Evolutionary conservation across 441 rosid species (phyloP).

Genomic region (Bruguiera hainesii): DNA sequence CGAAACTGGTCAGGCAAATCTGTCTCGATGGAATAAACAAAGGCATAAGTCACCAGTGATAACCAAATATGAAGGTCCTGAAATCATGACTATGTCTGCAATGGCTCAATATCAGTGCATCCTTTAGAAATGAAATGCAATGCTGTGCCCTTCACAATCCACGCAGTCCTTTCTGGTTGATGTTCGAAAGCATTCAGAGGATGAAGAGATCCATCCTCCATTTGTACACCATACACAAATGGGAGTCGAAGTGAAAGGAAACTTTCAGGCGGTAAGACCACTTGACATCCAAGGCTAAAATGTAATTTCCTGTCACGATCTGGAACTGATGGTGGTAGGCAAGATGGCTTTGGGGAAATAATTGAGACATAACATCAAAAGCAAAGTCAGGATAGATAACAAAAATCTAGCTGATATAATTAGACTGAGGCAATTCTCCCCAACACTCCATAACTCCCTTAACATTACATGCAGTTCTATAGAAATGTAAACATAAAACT

Average conservation of each 20-base stretch:
- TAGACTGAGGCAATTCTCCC: slow-evolving; percentile 1
- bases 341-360: slow-evolving; percentile 47
- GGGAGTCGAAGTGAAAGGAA: slow-evolving; percentile 73
- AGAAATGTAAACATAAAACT: neutral
- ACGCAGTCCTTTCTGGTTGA: slow-evolving; percentile 81
- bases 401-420: slow-evolving; percentile 5
- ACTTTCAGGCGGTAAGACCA: slow-evolving; percentile 79
- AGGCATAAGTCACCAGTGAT: slow-evolving; percentile 8
- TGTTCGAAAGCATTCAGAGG: slow-evolving; percentile 57
- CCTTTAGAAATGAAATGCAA: slow-evolving; percentile 60
- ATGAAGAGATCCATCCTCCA: slow-evolving; percentile 46
- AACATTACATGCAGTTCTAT: slow-evolving; percentile 1
- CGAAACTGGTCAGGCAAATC: slow-evolving; percentile 17
- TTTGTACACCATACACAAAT: slow-evolving; percentile 67
- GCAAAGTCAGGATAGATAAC: neutral
- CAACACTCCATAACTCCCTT: neutral
- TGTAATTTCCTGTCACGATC: slow-evolving; percentile 50
- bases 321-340: slow-evolving; percentile 47
- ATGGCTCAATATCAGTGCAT: slow-evolving; percentile 30
- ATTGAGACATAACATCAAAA: slow-evolving; percentile 12
- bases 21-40: slow-evolving; percentile 22
- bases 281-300: slow-evolving; percentile 64
- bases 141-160: slow-evolving; percentile 61
- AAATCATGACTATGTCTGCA: slow-evolving; percentile 25
- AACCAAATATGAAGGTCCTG: slow-evolving; percentile 19